Conservation (phyloP, 305 asterid species). For the Fraxinus baroniana region DNA sequence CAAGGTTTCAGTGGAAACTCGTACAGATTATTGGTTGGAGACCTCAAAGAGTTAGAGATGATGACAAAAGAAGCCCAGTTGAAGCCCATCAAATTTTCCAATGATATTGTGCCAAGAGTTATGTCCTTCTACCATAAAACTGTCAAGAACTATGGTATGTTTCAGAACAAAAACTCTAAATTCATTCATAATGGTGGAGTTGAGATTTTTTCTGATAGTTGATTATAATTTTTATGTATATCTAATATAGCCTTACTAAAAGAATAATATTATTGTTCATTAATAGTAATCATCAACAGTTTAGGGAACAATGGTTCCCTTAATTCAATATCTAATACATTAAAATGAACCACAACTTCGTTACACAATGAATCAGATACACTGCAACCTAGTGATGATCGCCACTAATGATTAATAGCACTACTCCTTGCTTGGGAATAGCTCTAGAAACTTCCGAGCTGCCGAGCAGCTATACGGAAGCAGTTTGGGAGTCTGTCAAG, state of each 20-base stretch:
- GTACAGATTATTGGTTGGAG: conserved; percentile 36
- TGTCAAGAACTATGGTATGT: conserved; percentile 41
- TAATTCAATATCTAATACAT: no score
- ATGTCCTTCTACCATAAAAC: conserved; percentile 15
- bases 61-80: conserved; percentile 22
- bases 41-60: conserved; percentile 23
- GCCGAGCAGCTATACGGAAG: no score
- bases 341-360: neutral
- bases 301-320: neutral
- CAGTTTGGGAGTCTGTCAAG: no score
- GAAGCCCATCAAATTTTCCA: conserved; percentile 28
- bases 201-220: neutral
- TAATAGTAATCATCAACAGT: neutral
- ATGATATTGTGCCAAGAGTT: conserved; percentile 29
- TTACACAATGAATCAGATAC: neutral
- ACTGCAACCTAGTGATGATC: no score
- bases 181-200: neutral
- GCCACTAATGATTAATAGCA: neutral
- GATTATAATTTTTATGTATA: no score
- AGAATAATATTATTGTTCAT: no score
- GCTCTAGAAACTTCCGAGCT: no score
- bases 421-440: no score
- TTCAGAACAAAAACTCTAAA: neutral
- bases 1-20: conserved; percentile 41
- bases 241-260: neutral